Percentiles rank a stretch among this genome's conserved stretches.
These are phyloP conservation scores for Trichocomaceae sp. DNA, from an alignment of 2,329 filamentous ascomycete species.

Conservation along the genomic window DNA sequence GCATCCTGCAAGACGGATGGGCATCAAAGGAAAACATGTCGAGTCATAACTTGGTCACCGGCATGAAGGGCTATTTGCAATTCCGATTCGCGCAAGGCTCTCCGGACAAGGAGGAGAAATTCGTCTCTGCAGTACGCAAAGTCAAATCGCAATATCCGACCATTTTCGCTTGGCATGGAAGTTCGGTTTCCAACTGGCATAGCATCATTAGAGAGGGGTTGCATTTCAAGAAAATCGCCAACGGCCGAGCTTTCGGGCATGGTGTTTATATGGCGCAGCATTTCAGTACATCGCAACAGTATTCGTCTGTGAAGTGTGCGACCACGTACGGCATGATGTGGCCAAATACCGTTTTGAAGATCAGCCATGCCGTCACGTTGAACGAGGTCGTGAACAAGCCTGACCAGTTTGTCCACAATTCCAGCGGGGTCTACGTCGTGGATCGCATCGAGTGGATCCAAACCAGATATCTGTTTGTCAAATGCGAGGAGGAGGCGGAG, in stretches of 20 bases:
- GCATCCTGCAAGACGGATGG: conserved; percentile 67
- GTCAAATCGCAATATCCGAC: conserved; percentile 53
- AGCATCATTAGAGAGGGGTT: conserved; percentile 78
- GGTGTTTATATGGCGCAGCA: conserved; percentile 72
- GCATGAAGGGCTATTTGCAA: conserved; percentile 64
- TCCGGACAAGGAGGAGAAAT: conserved; percentile 75
- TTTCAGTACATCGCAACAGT: conserved; percentile 51
- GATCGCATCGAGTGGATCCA: conserved; percentile 78
- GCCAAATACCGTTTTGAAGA: conserved; percentile 60
- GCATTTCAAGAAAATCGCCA: conserved; percentile 55
- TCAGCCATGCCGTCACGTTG: conserved; percentile 59
- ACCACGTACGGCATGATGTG: conserved; percentile 43
- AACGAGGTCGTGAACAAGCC: conserved; percentile 81
- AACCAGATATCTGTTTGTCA: conserved; percentile 73
- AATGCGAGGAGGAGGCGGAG: conserved; percentile 19
- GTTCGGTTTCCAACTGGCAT: conserved; percentile 72
- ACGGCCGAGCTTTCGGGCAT: conserved; percentile 69
- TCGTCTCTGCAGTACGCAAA: conserved; percentile 55
- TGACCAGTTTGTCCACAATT: conserved; percentile 48
- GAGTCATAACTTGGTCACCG: conserved; percentile 50
- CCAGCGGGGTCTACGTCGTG: conserved; percentile 62
- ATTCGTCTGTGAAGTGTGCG: too few species aligned
- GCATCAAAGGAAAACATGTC: conserved; percentile 12
- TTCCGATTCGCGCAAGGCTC: conserved; percentile 85
- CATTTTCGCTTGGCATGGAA: conserved; percentile 84